Evolutionary conservation across 129 eudicot genomes (phyloP), one percentile per base, ranked within the genome.

Genomic region (Rutidosis leptorrhynchoides): DNA sequence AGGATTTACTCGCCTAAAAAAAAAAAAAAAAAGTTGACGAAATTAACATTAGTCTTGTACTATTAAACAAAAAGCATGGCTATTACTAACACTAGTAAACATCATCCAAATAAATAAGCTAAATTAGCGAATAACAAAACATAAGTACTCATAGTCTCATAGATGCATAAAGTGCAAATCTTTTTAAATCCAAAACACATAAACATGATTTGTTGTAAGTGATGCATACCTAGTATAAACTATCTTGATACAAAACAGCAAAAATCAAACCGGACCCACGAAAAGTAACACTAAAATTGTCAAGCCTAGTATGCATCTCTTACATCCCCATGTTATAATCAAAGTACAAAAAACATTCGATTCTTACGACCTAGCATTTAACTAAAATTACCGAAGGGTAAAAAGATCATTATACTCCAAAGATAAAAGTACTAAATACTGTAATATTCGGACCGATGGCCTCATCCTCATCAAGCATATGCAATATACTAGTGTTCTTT

Each of bases 381-480:
- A 67, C 58, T 42, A 73, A 67, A 43, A 22, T 46, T 62, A 67
- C 74, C 68, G 24, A 53, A 48, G 63, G 79, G 74, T 67, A 51
- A 60, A 67, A 58, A 67, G 29, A 58, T 67, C 25, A 67, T 67
- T 59, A n/a, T 23, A 59, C 63, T 67, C 62, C 62, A 5, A 48
- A 48, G 30, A 67, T 33, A 67, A 67, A 67, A 46, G 73, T 56
- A 48, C 32, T n/a, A n/a, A n/a, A n/a, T n/a, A n/a, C n/a, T n/a
- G 20, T 37, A 33, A 17, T 48, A 74, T 33, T 59, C 79, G 79
- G 74, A 75, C 79, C 79, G 64, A 17, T 75, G 79, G 79, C 79
- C 79, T 75, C 79, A 75, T 67, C 79, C 79, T 75, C 74, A 49
- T n/a, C n/a, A 67, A 58, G 74, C 74, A 67, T 16, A 46, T 75